phyloP scores from a whole-genome alignment of 2,329 filamentous ascomycete species.

The Pezicula radicicola region DNA sequence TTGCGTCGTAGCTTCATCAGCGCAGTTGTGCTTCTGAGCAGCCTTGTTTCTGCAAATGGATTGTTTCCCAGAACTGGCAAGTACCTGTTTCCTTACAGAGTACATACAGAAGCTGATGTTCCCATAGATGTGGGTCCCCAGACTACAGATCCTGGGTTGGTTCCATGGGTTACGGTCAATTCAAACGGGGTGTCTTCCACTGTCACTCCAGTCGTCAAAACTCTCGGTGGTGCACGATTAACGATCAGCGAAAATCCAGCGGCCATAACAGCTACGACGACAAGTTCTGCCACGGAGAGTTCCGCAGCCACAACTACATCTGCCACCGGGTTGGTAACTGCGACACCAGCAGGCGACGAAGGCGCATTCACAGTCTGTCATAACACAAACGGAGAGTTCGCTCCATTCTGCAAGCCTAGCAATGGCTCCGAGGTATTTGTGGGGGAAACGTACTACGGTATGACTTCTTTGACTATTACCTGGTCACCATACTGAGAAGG shows the following conservation, averaged over 20 bases:
- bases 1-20: no score
- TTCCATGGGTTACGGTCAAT: conserved; percentile 24
- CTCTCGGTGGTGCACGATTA: conserved; percentile 17
- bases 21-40: no score
- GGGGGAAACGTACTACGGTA: conserved; percentile 27
- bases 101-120: no score
- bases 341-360: conserved; percentile 12
- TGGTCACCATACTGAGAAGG: background rate
- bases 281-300: conserved; percentile 8
- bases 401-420: conserved; percentile 26
- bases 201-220: conserved; percentile 21
- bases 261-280: conserved; percentile 14
- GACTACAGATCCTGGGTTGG: conserved; percentile 6
- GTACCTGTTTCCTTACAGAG: no score
- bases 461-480: background rate
- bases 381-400: conserved; percentile 21
- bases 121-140: no score
- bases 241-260: conserved; percentile 19
- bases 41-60: no score
- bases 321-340: conserved; percentile 3
- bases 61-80: no score
- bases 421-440: conserved; percentile 25
- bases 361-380: conserved; percentile 25
- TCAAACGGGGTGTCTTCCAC: conserved; percentile 21
- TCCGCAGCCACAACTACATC: conserved; percentile 11